These are phyloP conservation scores for Verticillium zaregamsianum DNA, from an alignment of 2,329 filamentous ascomycete species.

Conservation along the genomic window DNA sequence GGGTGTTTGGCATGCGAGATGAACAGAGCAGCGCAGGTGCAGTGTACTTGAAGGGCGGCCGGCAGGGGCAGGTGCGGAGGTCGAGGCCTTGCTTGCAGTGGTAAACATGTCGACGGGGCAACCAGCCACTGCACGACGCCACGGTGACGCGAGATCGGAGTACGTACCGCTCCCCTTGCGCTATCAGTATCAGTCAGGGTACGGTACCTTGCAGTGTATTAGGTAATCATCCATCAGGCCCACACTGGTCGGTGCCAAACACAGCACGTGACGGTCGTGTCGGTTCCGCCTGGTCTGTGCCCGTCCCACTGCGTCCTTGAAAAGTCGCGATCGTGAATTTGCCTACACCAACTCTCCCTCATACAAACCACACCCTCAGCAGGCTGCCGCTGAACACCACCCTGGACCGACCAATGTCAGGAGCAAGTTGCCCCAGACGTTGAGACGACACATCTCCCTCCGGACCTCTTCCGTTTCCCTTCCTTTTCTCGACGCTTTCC, in stretches of 20 bases:
- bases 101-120: not conserved
- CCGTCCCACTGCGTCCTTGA: not conserved
- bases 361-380: not conserved
- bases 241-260: no score
- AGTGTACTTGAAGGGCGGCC: not conserved
- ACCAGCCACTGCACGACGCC: not conserved
- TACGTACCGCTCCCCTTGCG: not conserved
- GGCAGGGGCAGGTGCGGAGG: not conserved
- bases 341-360: not conserved
- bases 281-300: not conserved
- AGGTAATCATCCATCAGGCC: no score
- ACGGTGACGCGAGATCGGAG: not conserved
- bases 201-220: no score
- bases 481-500: not conserved
- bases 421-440: not conserved
- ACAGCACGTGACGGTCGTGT: not conserved
- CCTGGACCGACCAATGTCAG: not conserved
- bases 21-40: not conserved
- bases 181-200: no score
- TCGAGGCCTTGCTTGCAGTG: not conserved
- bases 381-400: not conserved
- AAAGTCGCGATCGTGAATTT: not conserved
- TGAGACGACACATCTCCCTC: not conserved
- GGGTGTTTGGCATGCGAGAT: not conserved
- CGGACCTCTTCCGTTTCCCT: not conserved